Evolutionary conservation across 73 alveolate genomes (phyloP).

Genomic region (Symbiodinium natans): DNA sequence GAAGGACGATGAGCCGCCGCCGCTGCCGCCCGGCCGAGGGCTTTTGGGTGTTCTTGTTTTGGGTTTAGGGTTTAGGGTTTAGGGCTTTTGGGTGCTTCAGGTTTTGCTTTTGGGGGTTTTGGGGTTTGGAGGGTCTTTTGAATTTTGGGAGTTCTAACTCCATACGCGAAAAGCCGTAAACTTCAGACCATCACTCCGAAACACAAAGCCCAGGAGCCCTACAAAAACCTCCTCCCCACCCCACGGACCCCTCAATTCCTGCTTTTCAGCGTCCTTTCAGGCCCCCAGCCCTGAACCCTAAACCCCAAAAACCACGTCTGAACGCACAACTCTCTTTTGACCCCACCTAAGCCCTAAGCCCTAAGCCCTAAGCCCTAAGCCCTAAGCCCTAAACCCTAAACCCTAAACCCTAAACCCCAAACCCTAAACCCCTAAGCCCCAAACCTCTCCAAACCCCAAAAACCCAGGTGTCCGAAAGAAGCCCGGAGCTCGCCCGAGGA

Average conservation of each 20-base stretch:
- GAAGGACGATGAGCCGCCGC: neutral
- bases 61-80: neutral
- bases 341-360: neutral
- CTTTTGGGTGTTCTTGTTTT: neutral
- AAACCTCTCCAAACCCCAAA: too few relatives aligned
- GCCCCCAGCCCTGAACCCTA: neutral
- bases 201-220: neutral
- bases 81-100: neutral
- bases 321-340: too few relatives aligned
- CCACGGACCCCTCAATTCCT: neutral
- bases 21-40: neutral
- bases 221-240: neutral
- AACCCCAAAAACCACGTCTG: too few relatives aligned
- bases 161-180: neutral
- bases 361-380: neutral
- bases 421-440: neutral
- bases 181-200: neutral
- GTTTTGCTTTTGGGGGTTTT: too few relatives aligned
- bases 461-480: neutral
- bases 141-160: too few relatives aligned
- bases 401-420: neutral
- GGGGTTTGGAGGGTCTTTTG: too few relatives aligned
- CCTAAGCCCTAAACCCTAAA: neutral
- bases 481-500: neutral
- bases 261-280: neutral